phyloP scores from a whole-genome alignment of 2,329 filamentous ascomycete genomes.

The Aspergillus sp. region DNA sequence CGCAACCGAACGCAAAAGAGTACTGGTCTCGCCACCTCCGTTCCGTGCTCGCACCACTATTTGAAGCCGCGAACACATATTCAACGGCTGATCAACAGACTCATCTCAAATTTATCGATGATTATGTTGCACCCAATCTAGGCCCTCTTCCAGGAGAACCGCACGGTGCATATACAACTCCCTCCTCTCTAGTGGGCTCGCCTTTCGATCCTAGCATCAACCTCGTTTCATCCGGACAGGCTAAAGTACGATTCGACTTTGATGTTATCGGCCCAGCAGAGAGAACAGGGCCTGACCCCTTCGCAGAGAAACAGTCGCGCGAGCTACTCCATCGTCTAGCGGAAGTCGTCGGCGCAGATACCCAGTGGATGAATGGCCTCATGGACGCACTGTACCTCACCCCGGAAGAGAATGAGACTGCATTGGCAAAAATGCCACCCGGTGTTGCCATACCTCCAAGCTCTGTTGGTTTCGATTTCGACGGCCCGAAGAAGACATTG shows the following conservation, averaged over 20 bases:
- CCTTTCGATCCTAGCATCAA: conserved; percentile 10
- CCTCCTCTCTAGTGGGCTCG: conserved; percentile 8
- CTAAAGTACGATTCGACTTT: conserved; percentile 7
- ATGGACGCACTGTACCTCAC: conserved; percentile 6
- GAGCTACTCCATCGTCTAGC: conserved; percentile 2
- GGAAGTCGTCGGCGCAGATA: not conserved
- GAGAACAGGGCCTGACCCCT: not conserved
- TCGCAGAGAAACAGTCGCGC: not conserved
- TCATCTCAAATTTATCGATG: not conserved
- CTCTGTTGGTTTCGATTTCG: not conserved
- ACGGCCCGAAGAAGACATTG: not conserved
- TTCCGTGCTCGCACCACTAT: conserved; percentile 5
- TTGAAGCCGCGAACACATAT: not conserved
- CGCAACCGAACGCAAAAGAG: conserved; percentile 2
- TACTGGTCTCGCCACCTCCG: conserved; percentile 6
- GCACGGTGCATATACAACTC: conserved; percentile 3
- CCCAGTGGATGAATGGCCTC: conserved; percentile 3
- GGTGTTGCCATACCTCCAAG: not conserved
- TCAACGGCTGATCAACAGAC: not conserved
- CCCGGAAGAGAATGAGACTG: conserved; percentile 1
- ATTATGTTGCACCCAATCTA: conserved; percentile 5
- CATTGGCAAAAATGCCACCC: not conserved
- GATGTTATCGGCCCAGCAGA: conserved; percentile 2
- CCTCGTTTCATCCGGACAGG: conserved; percentile 1
- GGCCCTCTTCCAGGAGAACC: conserved; percentile 6